Percentiles rank a stretch among this genome's conserved stretches.
Conservation (phyloP, 1,284 basidiomycete species). For the Neotropicomus parvogracilis region DNA sequence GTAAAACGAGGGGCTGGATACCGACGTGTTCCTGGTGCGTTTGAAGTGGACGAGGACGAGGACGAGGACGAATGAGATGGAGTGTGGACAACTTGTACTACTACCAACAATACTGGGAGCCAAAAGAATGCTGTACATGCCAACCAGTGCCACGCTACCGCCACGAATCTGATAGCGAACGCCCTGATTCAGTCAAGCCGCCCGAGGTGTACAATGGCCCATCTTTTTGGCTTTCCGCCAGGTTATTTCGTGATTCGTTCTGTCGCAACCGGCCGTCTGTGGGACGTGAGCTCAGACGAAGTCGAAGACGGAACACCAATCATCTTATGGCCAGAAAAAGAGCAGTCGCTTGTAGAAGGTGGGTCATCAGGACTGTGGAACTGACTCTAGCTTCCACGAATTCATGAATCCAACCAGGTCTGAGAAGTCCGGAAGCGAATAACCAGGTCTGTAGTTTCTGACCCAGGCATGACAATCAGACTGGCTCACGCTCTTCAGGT, state of each 20-base stretch:
- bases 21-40: constrained; percentile 31
- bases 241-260: constrained; percentile 76
- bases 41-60: constrained; percentile 23
- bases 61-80: constrained; percentile 1
- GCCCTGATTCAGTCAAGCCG: neutral
- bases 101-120: no score
- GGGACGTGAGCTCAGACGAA: constrained; percentile 57
- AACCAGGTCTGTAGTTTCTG: constrained; percentile 54
- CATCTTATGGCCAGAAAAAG: constrained; percentile 66
- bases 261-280: constrained; percentile 52
- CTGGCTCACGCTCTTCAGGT: constrained; percentile 42
- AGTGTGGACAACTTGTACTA: neutral
- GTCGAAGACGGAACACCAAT: constrained; percentile 64
- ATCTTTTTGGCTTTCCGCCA: constrained; percentile 58
- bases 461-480: neutral
- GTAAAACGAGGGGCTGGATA: constrained; percentile 11
- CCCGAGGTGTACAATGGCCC: constrained; percentile 18
- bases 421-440: constrained; percentile 62
- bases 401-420: constrained; percentile 40
- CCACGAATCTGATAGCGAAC: neutral
- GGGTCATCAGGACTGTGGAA: constrained; percentile 13
- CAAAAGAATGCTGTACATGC: no score
- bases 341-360: constrained; percentile 73
- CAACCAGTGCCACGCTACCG: no score
- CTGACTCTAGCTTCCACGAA: constrained; percentile 4